Percentiles rank a stretch among this genome's conserved stretches.
Evolutionary conservation across 2,329 filamentous ascomycete genomes (phyloP).

Genomic region (Ophiostoma fasciatum): DNA sequence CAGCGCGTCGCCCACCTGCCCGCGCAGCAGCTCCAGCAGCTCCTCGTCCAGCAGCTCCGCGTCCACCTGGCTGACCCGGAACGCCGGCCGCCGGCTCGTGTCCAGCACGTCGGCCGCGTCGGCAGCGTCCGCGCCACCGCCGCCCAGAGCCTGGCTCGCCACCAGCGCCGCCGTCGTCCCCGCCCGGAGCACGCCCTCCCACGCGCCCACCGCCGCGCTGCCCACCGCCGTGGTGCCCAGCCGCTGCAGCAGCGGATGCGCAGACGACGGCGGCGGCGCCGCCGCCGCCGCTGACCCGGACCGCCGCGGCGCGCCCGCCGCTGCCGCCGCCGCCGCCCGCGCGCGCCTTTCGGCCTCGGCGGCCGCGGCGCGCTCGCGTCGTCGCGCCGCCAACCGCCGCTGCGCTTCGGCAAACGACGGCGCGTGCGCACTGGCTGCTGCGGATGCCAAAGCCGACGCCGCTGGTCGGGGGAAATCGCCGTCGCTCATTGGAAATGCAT

Average conservation of each 20-base stretch:
- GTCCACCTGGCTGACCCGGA: slow-evolving; percentile 90
- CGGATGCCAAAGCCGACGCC: no score
- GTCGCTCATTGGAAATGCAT: no score
- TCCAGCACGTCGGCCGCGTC: slow-evolving; percentile 29
- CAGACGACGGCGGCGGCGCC: background rate
- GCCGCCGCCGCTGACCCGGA: slow-evolving; percentile 14
- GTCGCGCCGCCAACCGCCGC: slow-evolving; percentile 68
- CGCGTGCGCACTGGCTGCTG: no score
- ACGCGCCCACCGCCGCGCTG: slow-evolving; percentile 41
- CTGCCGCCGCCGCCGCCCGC: slow-evolving; percentile 31
- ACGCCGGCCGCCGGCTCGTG: slow-evolving; percentile 69
- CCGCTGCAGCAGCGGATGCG: slow-evolving; percentile 25
- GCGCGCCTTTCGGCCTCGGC: slow-evolving; percentile 51
- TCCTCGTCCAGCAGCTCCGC: slow-evolving; percentile 92
- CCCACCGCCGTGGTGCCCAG: slow-evolving; percentile 43
- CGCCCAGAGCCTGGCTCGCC: no score
- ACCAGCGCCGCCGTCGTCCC: background rate
- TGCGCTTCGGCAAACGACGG: slow-evolving; percentile 71
- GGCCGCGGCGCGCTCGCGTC: slow-evolving; percentile 58
- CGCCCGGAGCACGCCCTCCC: slow-evolving; percentile 42
- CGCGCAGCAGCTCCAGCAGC: slow-evolving; percentile 68
- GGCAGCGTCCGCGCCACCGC: background rate
- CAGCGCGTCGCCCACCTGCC: slow-evolving; percentile 73
- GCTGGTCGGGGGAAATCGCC: no score
- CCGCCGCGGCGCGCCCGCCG: slow-evolving; percentile 9